Evolutionary conservation across 345 rosid genomes (phyloP).

Genomic region (Camelina neglecta): DNA sequence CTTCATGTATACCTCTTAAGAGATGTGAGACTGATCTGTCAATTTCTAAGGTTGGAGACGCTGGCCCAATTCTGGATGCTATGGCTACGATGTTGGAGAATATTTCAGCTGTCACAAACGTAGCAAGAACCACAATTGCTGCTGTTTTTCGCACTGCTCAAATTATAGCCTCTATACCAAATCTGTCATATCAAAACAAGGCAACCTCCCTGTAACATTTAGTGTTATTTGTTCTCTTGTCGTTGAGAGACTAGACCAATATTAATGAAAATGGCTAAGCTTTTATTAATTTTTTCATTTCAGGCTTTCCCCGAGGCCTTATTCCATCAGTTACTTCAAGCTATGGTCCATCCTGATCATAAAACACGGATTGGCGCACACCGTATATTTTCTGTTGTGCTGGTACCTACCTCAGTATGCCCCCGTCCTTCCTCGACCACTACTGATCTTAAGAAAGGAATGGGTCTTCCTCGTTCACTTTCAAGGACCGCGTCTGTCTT

Average conservation of each 20-base stretch:
- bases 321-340: slow-evolving; percentile 91
- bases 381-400: slow-evolving; percentile 90
- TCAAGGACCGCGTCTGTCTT: slow-evolving; percentile 95
- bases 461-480: slow-evolving; percentile 70
- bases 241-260: slow-evolving; percentile 11
- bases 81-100: slow-evolving; percentile 95
- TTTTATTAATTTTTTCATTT: slow-evolving; percentile 29
- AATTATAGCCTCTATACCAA: slow-evolving; percentile 84
- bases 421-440: slow-evolving; percentile 59
- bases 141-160: slow-evolving; percentile 95
- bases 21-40: slow-evolving; percentile 33
- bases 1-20: slow-evolving; percentile 20
- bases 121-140: slow-evolving; percentile 76
- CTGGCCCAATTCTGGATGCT: slow-evolving; percentile 86
- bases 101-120: slow-evolving; percentile 71
- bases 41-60: slow-evolving; percentile 82
- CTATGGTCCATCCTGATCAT: slow-evolving; percentile 96
- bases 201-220: slow-evolving; percentile 44
- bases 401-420: slow-evolving; percentile 85
- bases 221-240: not conserved
- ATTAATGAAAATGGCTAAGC: slow-evolving; percentile 13
- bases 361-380: slow-evolving; percentile 93
- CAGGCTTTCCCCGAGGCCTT: slow-evolving; percentile 96
- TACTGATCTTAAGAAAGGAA: slow-evolving; percentile 56
- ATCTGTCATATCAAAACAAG: slow-evolving; percentile 82